Evolutionary conservation across 441 rosid species (phyloP).

Genomic region (Omphalea diandra): DNA sequence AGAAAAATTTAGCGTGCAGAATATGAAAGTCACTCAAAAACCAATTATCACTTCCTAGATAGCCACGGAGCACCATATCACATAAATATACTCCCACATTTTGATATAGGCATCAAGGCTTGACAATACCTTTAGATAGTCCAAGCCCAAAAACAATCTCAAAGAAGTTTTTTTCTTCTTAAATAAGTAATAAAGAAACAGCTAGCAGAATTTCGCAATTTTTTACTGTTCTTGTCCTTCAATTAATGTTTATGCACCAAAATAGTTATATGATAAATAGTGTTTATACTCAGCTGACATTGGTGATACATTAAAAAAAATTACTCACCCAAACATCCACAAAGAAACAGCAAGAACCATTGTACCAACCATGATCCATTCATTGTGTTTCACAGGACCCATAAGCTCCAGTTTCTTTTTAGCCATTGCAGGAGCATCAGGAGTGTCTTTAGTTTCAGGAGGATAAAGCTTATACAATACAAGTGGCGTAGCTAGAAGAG

Average conservation of each 20-base stretch:
- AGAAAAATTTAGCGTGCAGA: neutral
- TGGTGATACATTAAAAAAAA: slow-evolving; percentile 15
- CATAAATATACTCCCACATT: neutral
- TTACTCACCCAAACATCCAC: slow-evolving; percentile 85
- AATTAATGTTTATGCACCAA: neutral
- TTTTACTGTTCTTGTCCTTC: neutral
- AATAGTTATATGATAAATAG: neutral
- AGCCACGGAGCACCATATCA: neutral
- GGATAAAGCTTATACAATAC: slow-evolving; percentile 84
- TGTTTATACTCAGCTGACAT: neutral
- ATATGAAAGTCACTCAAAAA: neutral
- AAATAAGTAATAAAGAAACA: neutral
- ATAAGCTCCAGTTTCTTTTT: slow-evolving; percentile 64
- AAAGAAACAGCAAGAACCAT: slow-evolving; percentile 93
- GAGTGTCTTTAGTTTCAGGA: slow-evolving; percentile 93
- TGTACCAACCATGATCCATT: slow-evolving; percentile 84
- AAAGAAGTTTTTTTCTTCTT: neutral
- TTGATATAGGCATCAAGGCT: neutral
- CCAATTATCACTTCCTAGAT: neutral
- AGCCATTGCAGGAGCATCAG: slow-evolving; percentile 93
- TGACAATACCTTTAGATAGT: neutral
- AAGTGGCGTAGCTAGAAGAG: slow-evolving; percentile 71
- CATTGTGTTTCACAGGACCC: slow-evolving; percentile 85
- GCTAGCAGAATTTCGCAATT: neutral
- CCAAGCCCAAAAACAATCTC: slow-evolving; percentile 3